A percentile compares a stretch with the other conserved stretches of the same genome.
These are phyloP conservation scores for Geotrichum histeridarum DNA, from an alignment of 1,139 yeast species.

Conservation along the genomic window DNA sequence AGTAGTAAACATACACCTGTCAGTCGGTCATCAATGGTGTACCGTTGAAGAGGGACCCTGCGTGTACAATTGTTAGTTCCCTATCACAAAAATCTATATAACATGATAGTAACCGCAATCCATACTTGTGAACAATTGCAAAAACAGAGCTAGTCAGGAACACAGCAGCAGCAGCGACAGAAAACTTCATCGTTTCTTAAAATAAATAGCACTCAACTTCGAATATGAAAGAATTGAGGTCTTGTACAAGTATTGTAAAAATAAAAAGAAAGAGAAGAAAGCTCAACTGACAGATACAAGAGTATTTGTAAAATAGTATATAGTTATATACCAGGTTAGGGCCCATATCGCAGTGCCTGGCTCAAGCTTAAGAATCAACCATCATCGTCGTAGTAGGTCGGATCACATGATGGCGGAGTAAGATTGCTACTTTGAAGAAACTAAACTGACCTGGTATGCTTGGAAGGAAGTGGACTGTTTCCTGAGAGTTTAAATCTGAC, in stretches of 20 bases:
- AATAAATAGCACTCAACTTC: no score
- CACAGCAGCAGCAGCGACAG: slow-evolving; percentile 46
- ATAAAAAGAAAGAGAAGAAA: background rate
- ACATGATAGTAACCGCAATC: slow-evolving; percentile 4
- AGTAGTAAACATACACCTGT: slow-evolving; percentile 42
- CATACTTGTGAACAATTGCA: slow-evolving; percentile 43
- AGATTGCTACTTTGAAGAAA: no score
- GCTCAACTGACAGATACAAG: background rate
- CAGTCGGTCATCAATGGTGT: slow-evolving; percentile 57
- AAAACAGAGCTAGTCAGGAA: slow-evolving; percentile 45
- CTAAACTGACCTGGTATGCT: no score
- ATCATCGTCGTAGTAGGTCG: no score
- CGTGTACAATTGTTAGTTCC: no score
- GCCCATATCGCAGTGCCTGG: no score
- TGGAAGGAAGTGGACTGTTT: no score
- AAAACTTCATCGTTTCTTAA: slow-evolving; percentile 25
- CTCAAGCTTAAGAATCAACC: no score
- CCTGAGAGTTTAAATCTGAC: no score
- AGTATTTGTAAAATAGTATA: no score
- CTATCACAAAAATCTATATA: background rate
- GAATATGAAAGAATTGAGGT: background rate
- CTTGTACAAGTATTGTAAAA: background rate
- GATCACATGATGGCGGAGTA: no score
- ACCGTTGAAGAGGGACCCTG: slow-evolving; percentile 56
- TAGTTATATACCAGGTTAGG: no score